Evolutionary conservation across 139 green algal species (phyloP).

Genomic region (Chlorella sp.): DNA sequence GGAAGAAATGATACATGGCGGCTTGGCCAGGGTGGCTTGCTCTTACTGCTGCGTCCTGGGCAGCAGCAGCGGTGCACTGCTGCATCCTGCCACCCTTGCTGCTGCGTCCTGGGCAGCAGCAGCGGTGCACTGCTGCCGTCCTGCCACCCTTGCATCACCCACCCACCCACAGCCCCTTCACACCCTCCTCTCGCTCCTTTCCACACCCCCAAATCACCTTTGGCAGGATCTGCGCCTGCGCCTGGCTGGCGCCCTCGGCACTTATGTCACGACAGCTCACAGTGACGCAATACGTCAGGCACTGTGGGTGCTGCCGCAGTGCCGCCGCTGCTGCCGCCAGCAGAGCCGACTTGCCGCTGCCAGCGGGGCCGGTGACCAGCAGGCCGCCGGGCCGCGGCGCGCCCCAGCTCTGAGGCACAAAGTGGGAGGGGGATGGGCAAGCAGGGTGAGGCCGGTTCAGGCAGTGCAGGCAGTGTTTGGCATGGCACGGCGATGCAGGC

Average conservation of each 20-base stretch:
- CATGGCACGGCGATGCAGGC: not conserved
- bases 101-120: no score
- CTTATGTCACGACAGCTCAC: constrained; percentile 63
- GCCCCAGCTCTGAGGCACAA: constrained; percentile 19
- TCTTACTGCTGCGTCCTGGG: no score
- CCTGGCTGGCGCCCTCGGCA: constrained; percentile 37
- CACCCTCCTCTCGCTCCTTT: no score
- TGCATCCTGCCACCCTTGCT: not conserved
- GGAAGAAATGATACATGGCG: not conserved
- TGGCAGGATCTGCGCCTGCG: constrained; percentile 10
- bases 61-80: not conserved
- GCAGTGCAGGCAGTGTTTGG: not conserved
- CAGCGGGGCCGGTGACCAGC: constrained; percentile 59
- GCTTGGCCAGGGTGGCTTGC: not conserved
- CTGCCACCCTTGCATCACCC: not conserved
- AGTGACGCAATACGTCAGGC: constrained; percentile 47
- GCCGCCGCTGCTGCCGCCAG: constrained; percentile 36
- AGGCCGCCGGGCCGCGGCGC: constrained; percentile 54
- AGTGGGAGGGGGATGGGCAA: not conserved
- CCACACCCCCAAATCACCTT: not conserved
- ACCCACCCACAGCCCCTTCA: no score
- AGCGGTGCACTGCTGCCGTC: no score
- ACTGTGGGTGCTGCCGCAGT: constrained; percentile 38
- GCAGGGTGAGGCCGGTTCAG: not conserved
- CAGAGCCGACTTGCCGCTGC: constrained; percentile 68